phyloP scores from a whole-genome alignment of 306 rosid genomes.

The Aeschynomene evenia region DNA sequence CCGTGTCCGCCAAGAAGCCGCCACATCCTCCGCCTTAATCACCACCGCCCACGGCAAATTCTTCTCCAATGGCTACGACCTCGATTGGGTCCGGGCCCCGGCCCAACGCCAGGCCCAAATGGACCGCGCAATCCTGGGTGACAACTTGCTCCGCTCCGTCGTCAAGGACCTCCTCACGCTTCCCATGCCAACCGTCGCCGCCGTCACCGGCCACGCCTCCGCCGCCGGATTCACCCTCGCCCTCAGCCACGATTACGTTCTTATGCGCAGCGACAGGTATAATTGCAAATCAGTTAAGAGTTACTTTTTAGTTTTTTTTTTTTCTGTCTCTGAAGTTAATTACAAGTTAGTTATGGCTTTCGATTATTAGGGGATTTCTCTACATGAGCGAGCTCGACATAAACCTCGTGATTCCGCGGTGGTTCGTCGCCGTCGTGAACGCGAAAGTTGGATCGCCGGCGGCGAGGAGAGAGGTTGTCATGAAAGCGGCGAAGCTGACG shows the following conservation, averaged over 20 bases:
- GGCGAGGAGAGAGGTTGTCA: constrained; percentile 51
- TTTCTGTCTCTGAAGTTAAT: too few relatives aligned
- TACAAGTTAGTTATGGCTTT: too few relatives aligned
- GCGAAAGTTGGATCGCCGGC: constrained; percentile 51
- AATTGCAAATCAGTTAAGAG: too few relatives aligned
- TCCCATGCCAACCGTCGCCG: constrained; percentile 79
- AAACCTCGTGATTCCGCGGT: constrained; percentile 44
- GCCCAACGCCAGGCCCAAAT: not conserved
- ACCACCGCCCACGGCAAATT: constrained; percentile 84
- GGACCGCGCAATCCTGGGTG: constrained; percentile 30
- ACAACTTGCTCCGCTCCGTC: constrained; percentile 44
- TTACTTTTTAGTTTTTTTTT: too few relatives aligned
- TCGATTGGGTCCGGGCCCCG: constrained; percentile 48
- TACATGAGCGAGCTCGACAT: constrained; percentile 93
- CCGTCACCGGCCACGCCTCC: constrained; percentile 77
- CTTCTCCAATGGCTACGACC: constrained; percentile 89
- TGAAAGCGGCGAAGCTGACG: constrained; percentile 62
- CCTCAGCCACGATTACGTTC: constrained; percentile 65
- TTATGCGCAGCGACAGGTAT: constrained; percentile 58
- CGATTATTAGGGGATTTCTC: constrained; percentile 47
- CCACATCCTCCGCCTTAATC: constrained; percentile 55
- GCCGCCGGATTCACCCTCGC: constrained; percentile 73
- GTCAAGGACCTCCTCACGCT: constrained; percentile 57
- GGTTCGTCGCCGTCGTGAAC: constrained; percentile 54
- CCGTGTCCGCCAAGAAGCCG: constrained; percentile 50